Conservation (phyloP, 768 basidiomycete genomes). For the Tephrocybe sp. region DNA sequence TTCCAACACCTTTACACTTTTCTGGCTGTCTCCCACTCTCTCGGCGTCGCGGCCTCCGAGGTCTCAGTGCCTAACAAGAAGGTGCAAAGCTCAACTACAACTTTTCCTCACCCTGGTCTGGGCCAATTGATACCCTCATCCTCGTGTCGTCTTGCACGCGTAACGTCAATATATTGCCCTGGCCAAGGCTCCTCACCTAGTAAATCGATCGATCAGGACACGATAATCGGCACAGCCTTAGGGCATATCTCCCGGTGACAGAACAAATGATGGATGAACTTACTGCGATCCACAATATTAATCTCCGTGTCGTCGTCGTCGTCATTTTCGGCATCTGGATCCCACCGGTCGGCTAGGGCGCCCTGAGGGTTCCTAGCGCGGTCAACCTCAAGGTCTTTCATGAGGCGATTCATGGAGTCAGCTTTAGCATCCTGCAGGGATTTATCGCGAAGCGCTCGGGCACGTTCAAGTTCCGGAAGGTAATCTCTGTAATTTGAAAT, state of each 20-base stretch:
- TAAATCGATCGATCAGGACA: slow-evolving; percentile 13
- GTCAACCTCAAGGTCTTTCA: slow-evolving; percentile 81
- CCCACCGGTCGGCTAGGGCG: slow-evolving; percentile 61
- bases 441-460: slow-evolving; percentile 63
- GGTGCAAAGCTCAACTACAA: slow-evolving; percentile 2
- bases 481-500: slow-evolving; percentile 66
- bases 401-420: slow-evolving; percentile 74
- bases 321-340: slow-evolving; percentile 54
- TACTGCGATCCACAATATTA: slow-evolving; percentile 73
- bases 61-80: neutral
- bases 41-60: slow-evolving; percentile 3
- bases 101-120: slow-evolving; percentile 48
- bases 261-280: slow-evolving; percentile 28
- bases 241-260: neutral
- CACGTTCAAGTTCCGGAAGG: slow-evolving; percentile 81
- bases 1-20: slow-evolving; percentile 9
- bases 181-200: slow-evolving; percentile 71
- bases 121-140: slow-evolving; percentile 72
- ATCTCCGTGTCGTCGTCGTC: slow-evolving; percentile 55
- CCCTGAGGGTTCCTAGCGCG: slow-evolving; percentile 60
- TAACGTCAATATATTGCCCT: slow-evolving; percentile 76
- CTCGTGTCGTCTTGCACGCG: slow-evolving; percentile 51
- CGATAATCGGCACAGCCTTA: slow-evolving; percentile 11
- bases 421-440: slow-evolving; percentile 65
- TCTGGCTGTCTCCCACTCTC: slow-evolving; percentile 6